phyloP scores from a whole-genome alignment of 805 yeast genomes.

The Candida peoriensis region DNA sequence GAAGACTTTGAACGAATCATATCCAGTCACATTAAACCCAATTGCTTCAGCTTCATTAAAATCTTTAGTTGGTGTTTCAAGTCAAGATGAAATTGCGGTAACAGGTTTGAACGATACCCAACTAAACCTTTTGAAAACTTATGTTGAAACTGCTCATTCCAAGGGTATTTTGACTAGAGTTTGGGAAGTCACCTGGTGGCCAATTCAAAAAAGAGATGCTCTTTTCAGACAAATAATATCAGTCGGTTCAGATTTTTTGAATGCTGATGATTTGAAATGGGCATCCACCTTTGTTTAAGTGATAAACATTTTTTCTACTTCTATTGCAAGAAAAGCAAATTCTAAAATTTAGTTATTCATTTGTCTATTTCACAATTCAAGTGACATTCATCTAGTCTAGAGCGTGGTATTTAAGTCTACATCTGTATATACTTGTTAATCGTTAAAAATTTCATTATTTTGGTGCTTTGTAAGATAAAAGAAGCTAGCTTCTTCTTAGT shows the following conservation, averaged over 20 bases:
- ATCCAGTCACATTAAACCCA: conserved; percentile 26
- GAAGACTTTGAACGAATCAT: conserved; percentile 15
- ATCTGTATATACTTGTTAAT: too few species aligned
- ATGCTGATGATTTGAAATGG: conserved; percentile 58
- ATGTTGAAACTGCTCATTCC: conserved; percentile 40
- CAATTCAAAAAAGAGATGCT: conserved; percentile 37
- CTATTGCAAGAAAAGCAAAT: too few species aligned
- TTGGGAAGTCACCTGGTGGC: conserved; percentile 78
- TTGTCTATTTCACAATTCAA: neutral
- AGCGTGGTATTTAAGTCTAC: too few species aligned
- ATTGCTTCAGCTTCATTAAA: conserved; percentile 45
- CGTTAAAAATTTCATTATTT: too few species aligned
- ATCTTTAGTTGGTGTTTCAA: conserved; percentile 12
- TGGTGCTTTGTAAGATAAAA: too few species aligned
- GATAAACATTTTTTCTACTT: too few species aligned
- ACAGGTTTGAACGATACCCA: conserved; percentile 35
- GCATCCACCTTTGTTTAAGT: conserved; percentile 15
- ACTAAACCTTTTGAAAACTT: conserved; percentile 25
- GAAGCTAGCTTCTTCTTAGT: too few species aligned
- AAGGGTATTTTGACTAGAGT: conserved; percentile 52
- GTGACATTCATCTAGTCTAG: too few species aligned
- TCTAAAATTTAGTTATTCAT: neutral
- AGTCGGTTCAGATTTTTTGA: conserved; percentile 54
- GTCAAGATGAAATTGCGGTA: conserved; percentile 9
- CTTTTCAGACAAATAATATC: conserved; percentile 47